Conservation (phyloP, 2,329 filamentous ascomycete genomes). For the Colletotrichum shisoi region DNA sequence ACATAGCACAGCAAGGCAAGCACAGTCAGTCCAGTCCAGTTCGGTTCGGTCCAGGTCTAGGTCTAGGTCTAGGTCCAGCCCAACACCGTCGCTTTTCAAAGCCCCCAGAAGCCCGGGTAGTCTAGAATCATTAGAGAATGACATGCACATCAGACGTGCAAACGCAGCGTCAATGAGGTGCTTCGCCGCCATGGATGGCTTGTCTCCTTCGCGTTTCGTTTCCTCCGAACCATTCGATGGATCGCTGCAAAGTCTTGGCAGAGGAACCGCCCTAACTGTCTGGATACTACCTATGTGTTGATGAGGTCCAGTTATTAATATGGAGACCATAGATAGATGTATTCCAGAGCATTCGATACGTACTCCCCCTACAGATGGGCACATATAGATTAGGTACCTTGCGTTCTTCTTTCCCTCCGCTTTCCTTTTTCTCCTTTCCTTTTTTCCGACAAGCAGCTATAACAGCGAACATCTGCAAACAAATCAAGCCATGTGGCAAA, state of each 20-base stretch:
- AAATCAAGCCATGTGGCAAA: constrained; percentile 13
- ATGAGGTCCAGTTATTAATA: constrained; percentile 7
- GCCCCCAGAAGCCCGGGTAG: not conserved
- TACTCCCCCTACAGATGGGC: not conserved
- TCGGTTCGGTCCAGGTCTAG: too few species aligned
- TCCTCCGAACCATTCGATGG: constrained; percentile 28
- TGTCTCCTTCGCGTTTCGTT: constrained; percentile 14
- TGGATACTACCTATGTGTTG: constrained; percentile 13
- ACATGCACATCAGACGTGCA: not conserved
- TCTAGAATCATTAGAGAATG: not conserved
- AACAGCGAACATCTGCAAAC: constrained; percentile 11
- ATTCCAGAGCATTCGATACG: constrained; percentile 15
- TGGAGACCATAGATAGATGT: constrained; percentile 11
- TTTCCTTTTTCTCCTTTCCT: too few species aligned
- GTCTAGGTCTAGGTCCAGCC: not conserved
- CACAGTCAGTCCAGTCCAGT: not conserved
- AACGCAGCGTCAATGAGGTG: not conserved
- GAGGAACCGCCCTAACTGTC: constrained; percentile 17
- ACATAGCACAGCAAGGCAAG: not conserved
- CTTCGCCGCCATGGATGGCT: constrained; percentile 1
- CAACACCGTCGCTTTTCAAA: constrained; percentile 9
- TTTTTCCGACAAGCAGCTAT: too few species aligned
- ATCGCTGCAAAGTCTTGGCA: constrained; percentile 24
- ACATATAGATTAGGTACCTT: too few species aligned
- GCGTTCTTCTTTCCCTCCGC: too few species aligned